Base-by-base conservation (phyloP, 2,329 filamentous ascomycete species). In the Chalaropsis ovoidea region DNA sequence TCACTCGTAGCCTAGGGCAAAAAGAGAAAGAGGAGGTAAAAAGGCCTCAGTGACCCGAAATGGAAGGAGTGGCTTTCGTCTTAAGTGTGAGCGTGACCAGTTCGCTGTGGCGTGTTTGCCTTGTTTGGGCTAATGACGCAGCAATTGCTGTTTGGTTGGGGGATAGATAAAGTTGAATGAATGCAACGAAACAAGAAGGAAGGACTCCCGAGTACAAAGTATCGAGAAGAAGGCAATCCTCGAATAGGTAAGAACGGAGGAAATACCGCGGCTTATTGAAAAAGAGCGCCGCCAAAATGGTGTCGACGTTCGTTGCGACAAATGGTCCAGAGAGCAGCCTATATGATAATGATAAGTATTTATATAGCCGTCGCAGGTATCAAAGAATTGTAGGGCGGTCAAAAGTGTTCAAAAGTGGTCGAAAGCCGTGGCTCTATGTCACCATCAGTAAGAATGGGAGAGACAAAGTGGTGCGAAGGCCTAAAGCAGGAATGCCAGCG, bases 51-150 rank as follows among this genome's bases (percentile, higher is more conserved):
- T 45, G 49, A 52, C 5, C 42, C 31, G 43, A 45, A 54, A 15
- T 15, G 42, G 56, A 62, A 67, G 35, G 45, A 43, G 61, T 41
- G 27, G 65, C 17, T 11, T 15, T 52, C 54, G 65, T 47, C 61
- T 56, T 61, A 47, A 67, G 42, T 65, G 52, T 58, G 52, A 35
- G 27, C 52, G 52, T 58, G 52, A 58, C 52, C 52, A n/a, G 63
- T 65, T 65, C 7, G 35, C 54, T 35, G 65, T 68, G 56, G 64
- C 56, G n/a, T 62, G 61, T 35, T 47, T 62, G 41, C 39, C 61
- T 47, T 42, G 31, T 35, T 62, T 45, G 35, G 22, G 45, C 42
- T 27, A 22, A 67, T 35, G 63, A 65, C 47, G 27, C 45, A 43
- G 13, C 17, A n/a, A 19, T 1, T 58, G 52, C 27, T 15, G 52